Conservation (phyloP, 2,329 filamentous ascomycete species). For the Colletotrichum camelliae region DNA sequence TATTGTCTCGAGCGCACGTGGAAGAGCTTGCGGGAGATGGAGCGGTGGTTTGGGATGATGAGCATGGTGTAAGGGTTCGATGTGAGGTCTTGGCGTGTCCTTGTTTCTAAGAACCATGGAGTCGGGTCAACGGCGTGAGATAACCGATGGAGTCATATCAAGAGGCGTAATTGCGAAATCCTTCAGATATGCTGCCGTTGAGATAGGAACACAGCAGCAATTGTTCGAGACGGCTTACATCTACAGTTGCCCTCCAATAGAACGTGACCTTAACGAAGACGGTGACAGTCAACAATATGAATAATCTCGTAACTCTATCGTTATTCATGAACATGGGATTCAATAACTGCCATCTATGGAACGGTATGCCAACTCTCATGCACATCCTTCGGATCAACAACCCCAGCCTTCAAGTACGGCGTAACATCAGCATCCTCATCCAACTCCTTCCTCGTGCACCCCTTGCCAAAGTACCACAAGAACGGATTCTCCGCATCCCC, state of each 20-base stretch:
- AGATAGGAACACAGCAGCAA: fast-evolving
- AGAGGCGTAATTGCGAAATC: fast-evolving
- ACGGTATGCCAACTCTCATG: slow-evolving; percentile 73
- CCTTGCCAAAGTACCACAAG: slow-evolving; percentile 71
- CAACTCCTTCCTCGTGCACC: slow-evolving; percentile 65
- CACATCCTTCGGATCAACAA: slow-evolving; percentile 64
- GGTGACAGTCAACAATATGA: neutral
- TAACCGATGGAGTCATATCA: fast-evolving
- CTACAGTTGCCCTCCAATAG: too few species aligned
- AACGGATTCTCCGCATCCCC: slow-evolving; percentile 54
- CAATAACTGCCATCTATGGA: slow-evolving; percentile 26
- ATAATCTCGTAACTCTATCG: neutral
- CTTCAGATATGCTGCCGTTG: fast-evolving
- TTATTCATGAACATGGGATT: neutral
- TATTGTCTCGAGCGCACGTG: neutral
- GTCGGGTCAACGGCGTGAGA: neutral
- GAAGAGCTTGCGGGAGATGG: neutral
- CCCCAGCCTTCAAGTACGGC: slow-evolving; percentile 62
- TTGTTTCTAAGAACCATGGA: neutral
- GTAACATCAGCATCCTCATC: slow-evolving; percentile 65
- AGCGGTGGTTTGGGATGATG: neutral
- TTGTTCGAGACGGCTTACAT: neutral
- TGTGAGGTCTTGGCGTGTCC: neutral
- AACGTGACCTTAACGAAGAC: neutral
- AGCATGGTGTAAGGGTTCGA: neutral